Conservation (phyloP, 345 rosid genomes). For the Gossypium sturtianum region DNA sequence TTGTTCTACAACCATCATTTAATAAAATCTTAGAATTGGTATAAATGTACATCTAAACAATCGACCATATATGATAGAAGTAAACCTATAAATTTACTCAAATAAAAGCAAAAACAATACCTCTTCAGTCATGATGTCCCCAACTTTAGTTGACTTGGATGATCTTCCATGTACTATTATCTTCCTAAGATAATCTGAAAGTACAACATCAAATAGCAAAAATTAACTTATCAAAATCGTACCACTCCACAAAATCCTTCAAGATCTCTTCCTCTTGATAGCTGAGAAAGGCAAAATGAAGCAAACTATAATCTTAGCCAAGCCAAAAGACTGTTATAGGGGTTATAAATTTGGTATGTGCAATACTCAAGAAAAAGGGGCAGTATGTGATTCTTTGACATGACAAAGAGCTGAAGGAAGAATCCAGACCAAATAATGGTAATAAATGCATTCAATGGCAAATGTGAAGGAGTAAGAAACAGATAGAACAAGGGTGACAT, state of each 20-base stretch:
- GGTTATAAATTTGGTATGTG: background rate
- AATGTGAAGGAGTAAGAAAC: background rate
- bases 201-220: conserved; percentile 1
- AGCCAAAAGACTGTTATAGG: background rate
- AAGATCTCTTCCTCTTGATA: background rate
- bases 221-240: background rate
- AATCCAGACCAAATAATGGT: background rate
- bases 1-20: conserved; percentile 51
- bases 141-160: conserved; percentile 95
- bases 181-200: conserved; percentile 86
- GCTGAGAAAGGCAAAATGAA: background rate
- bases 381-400: background rate
- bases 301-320: background rate
- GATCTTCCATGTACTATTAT: conserved; percentile 98
- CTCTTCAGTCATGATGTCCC: conserved; percentile 99
- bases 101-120: conserved; percentile 26
- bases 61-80: background rate
- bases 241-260: background rate
- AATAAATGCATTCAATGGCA: background rate
- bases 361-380: background rate
- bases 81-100: background rate
- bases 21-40: background rate
- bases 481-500: background rate
- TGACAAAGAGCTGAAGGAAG: background rate
- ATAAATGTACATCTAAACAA: background rate